Evolutionary conservation across 257 asterid genomes (phyloP).

Genomic region (Penstemon davidsonii): DNA sequence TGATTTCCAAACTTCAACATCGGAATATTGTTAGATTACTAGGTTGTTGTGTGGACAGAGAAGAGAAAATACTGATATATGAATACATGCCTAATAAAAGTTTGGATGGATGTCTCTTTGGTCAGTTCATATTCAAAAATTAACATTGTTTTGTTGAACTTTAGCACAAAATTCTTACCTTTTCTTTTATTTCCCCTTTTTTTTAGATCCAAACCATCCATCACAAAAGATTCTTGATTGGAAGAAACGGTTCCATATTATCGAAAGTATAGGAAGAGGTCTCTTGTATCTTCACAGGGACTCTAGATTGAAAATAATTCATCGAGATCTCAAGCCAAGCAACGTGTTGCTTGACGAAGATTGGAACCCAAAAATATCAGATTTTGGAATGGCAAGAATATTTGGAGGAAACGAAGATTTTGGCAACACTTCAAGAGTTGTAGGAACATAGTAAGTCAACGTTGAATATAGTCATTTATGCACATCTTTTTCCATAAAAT

Average conservation of each 20-base stretch:
- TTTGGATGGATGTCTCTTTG: no score
- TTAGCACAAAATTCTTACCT: no score
- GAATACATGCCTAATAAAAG: constrained; percentile 3
- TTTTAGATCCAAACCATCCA: neutral
- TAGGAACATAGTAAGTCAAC: constrained; percentile 42
- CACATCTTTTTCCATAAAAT: no score
- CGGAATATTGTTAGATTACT: constrained; percentile 40
- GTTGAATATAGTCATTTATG: neutral
- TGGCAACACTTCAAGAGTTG: constrained; percentile 39
- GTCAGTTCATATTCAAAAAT: no score
- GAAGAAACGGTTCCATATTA: constrained; percentile 34
- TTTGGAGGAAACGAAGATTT: constrained; percentile 42
- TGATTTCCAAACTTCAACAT: constrained; percentile 51
- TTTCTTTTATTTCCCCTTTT: no score
- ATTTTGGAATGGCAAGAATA: constrained; percentile 51
- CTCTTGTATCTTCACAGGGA: constrained; percentile 46
- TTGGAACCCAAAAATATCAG: constrained; percentile 46
- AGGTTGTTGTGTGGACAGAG: constrained; percentile 43
- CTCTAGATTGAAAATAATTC: constrained; percentile 41
- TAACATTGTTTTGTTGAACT: no score
- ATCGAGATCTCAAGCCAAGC: constrained; percentile 43
- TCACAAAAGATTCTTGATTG: constrained; percentile 29
- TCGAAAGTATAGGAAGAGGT: constrained; percentile 42
- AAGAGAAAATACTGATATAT: constrained; percentile 39
- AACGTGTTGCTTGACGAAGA: constrained; percentile 40